Evolutionary conservation across 208 protist genomes (phyloP), one percentile per base, ranked within the genome.

Genomic region (Crithidia fasciculata): DNA sequence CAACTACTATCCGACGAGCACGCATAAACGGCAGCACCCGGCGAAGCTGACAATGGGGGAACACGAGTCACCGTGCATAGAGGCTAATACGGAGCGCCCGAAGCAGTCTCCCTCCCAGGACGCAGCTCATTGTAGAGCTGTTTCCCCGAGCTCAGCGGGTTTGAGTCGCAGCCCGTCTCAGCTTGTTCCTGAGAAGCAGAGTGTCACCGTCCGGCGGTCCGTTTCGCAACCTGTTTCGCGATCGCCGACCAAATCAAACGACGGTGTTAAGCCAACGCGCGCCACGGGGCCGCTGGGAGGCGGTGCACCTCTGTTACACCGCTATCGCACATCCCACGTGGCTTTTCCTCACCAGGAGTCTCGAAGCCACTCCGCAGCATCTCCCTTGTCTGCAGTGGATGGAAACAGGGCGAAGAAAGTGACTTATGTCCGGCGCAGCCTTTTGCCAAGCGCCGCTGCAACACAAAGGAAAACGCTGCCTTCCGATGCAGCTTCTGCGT

Each of bases 1-100:
- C 60, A 85, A 69, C 50, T 84, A 81, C 64, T 87, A 88, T 47
- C 81, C 86, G 43, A 85, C 83, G 15, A 85, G 49, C 16, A 60
- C 80, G 19, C 83, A 85, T 62, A 84, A 85, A 54, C 81, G 78
- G 9, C 54, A 40, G 16, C 66, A 45, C 4, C 28, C 15, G 5
- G 12, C 15, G 4, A 45, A 57, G 2, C 7, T 15, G 15, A 54
- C 49, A 4, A 43, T n/a, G 0, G 47, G 54, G 36, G 39, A 41
- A 36, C 40, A 49, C 3, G 47, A 10, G 10, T 53, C 0, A 18
- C 7, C 47, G n/a, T 52, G n/a, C 8, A 19, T 12, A 52, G 19
- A 13, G 4, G 15, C n/a, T 2, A 41, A 44, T 12, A 40, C 8
- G 4, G 53, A 10, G 12, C 18, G 56, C 19, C 10, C 37, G 16